Conservation (phyloP, 805 yeast genomes). For the Wickerhamiella cacticola region DNA sequence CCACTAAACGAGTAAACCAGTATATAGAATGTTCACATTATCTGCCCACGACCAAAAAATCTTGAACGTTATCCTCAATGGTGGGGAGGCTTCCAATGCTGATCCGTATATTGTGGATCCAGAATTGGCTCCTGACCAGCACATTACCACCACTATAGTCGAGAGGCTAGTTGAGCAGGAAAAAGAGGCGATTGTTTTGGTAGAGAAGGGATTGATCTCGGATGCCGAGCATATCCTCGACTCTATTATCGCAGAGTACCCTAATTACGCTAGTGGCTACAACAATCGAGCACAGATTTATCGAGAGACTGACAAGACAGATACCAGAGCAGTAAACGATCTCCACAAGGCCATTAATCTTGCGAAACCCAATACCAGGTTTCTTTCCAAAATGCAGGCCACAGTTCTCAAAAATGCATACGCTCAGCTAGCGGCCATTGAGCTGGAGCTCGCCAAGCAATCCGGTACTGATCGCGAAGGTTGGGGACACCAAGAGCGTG, state of each 20-base stretch:
- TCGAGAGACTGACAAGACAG: slow-evolving; percentile 4
- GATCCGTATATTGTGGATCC: slow-evolving; percentile 6
- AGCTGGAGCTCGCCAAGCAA: slow-evolving; percentile 16
- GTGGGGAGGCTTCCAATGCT: not conserved
- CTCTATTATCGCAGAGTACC: slow-evolving; percentile 20
- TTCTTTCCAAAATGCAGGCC: slow-evolving; percentile 27
- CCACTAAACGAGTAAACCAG: not conserved
- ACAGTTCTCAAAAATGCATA: slow-evolving; percentile 26
- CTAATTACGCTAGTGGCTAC: slow-evolving; percentile 28
- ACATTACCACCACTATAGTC: not conserved
- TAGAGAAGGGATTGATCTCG: slow-evolving; percentile 7
- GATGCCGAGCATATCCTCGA: slow-evolving; percentile 19
- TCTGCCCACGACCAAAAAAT: slow-evolving; percentile 1
- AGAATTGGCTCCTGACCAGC: slow-evolving; percentile 10
- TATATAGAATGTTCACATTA: not conserved
- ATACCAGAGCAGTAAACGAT: slow-evolving; percentile 16
- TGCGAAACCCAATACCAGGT: slow-evolving; percentile 20
- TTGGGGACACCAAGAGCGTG: slow-evolving; percentile 26
- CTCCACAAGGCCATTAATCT: slow-evolving; percentile 23
- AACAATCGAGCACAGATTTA: slow-evolving; percentile 28
- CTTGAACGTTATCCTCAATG: slow-evolving; percentile 2
- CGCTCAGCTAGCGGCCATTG: slow-evolving; percentile 26
- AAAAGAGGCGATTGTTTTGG: slow-evolving; percentile 20
- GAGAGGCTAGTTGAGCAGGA: slow-evolving; percentile 20
- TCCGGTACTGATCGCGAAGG: slow-evolving; percentile 12